A percentile compares a stretch with the other conserved stretches of the same genome.
Evolutionary conservation across 2,329 filamentous ascomycete genomes (phyloP).

Genomic region (Capronia americana): DNA sequence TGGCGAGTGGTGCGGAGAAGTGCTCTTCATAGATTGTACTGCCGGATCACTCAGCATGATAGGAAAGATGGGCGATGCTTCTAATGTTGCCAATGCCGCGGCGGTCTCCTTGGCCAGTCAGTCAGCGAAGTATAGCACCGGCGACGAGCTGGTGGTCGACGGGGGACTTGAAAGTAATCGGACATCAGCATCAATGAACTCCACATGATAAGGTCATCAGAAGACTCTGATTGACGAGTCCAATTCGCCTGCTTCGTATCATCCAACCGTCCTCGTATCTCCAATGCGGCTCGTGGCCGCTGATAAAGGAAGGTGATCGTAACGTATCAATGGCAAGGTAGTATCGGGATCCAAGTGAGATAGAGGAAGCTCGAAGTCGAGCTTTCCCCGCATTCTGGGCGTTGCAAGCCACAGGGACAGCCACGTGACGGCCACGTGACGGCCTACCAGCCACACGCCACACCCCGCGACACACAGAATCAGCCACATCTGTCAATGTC

Average conservation of each 20-base stretch:
- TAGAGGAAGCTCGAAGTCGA: neutral
- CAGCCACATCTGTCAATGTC: conserved; percentile 14
- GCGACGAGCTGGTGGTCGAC: neutral
- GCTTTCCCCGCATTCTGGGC: conserved; percentile 6
- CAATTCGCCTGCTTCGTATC: neutral
- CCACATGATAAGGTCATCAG: conserved; percentile 4
- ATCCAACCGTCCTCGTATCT: neutral
- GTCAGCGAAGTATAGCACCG: neutral
- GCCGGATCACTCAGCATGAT: neutral
- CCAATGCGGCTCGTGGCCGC: neutral
- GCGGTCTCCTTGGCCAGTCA: neutral
- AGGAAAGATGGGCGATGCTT: neutral
- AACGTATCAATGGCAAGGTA: conserved; percentile 23
- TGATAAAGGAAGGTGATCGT: conserved; percentile 18
- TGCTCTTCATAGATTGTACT: neutral
- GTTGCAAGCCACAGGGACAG: neutral
- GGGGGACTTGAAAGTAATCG: neutral
- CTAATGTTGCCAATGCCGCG: neutral
- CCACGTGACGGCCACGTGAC: neutral
- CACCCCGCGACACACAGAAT: neutral
- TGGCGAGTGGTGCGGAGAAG: too few species aligned
- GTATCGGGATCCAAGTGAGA: conserved; percentile 3
- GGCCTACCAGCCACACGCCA: neutral
- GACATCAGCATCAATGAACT: neutral
- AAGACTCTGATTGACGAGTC: neutral